Conservation (phyloP, 176 grass and related monocot genomes). For the Phyllostachys edulis region DNA sequence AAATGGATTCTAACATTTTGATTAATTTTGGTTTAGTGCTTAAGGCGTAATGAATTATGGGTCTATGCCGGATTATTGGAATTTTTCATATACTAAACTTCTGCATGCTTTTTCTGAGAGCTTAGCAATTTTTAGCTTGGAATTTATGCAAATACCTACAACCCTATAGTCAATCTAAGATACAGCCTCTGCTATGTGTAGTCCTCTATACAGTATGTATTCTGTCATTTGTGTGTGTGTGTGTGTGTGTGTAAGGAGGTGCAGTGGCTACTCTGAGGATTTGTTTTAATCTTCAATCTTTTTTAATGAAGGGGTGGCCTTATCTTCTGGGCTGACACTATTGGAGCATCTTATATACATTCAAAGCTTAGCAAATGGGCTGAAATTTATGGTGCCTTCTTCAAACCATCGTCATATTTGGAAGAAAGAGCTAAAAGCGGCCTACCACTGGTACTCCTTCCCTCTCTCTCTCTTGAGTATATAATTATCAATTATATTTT, state of each 20-base stretch:
- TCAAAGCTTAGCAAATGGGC: constrained; percentile 77
- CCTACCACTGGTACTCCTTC: constrained; percentile 53
- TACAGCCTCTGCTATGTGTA: background rate
- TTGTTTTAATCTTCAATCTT: constrained; percentile 3
- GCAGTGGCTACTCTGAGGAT: background rate
- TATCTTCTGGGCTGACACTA: constrained; percentile 83
- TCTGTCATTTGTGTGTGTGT: background rate
- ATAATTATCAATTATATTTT: background rate
- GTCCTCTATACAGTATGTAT: background rate
- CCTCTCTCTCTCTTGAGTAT: background rate
- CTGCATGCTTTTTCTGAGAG: background rate
- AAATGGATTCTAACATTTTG: background rate
- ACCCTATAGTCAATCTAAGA: background rate
- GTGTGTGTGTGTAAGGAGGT: background rate
- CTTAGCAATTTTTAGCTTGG: background rate
- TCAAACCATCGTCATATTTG: constrained; percentile 70
- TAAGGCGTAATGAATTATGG: background rate
- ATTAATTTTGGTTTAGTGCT: background rate
- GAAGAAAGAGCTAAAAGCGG: constrained; percentile 67
- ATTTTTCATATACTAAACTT: background rate
- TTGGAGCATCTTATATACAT: constrained; percentile 78
- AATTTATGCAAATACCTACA: background rate
- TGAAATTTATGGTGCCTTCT: constrained; percentile 74
- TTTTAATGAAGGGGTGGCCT: constrained; percentile 78
- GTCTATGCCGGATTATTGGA: background rate